These are phyloP conservation scores for Gonium pectorale DNA, from an alignment of 139 green algal species.

Conservation along the genomic window DNA sequence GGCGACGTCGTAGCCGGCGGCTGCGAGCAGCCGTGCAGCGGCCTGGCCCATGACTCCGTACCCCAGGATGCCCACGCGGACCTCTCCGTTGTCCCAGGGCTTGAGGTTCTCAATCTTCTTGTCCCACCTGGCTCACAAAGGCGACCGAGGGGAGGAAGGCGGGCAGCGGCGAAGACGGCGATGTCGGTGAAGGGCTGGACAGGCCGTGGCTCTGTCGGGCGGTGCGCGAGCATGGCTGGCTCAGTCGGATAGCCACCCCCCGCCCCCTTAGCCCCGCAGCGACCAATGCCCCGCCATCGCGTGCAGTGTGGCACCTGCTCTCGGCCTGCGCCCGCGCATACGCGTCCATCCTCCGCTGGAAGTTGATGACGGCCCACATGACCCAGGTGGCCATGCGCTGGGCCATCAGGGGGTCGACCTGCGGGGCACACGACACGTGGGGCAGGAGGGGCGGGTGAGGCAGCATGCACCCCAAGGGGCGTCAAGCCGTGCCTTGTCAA, in stretches of 20 bases:
- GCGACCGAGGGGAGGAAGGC: too few species aligned
- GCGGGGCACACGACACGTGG: neutral
- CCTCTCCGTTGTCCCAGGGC: slow-evolving; percentile 47
- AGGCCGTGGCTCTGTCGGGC: too few species aligned
- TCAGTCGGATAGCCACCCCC: too few species aligned
- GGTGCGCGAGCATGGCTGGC: too few species aligned
- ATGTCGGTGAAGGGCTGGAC: too few species aligned
- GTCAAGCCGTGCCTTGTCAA: too few species aligned
- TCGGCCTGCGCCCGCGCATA: slow-evolving; percentile 49
- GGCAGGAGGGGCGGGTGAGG: too few species aligned
- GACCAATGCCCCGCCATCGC: too few species aligned
- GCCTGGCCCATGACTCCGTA: slow-evolving; percentile 64
- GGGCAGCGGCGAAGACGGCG: too few species aligned
- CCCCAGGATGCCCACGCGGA: slow-evolving; percentile 51
- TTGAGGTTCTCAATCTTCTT: slow-evolving; percentile 38
- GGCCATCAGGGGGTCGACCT: slow-evolving; percentile 74
- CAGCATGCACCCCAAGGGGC: too few species aligned
- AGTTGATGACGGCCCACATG: slow-evolving; percentile 72
- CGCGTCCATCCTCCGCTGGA: slow-evolving; percentile 54
- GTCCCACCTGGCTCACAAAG: slow-evolving; percentile 47
- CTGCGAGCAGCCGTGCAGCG: slow-evolving; percentile 24
- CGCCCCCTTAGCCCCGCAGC: too few species aligned
- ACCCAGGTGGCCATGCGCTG: slow-evolving; percentile 77
- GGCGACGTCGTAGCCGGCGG: slow-evolving; percentile 65
- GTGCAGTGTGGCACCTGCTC: too few species aligned